phyloP scores from a whole-genome alignment of 2,329 filamentous ascomycete genomes.

The Nannizziopsis arthrosporioides region DNA sequence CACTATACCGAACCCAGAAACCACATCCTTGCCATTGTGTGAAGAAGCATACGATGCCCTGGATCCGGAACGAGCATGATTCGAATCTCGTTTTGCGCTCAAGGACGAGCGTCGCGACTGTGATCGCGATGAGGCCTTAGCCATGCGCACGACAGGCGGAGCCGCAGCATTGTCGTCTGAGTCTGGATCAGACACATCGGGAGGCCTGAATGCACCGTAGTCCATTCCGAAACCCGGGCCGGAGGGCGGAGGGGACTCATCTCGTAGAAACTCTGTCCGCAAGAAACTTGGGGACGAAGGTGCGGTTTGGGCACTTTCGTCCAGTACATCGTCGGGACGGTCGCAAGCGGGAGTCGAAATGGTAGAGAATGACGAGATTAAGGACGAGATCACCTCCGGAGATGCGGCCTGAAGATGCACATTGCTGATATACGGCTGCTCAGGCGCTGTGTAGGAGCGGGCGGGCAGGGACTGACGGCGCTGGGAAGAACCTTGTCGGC shows the following conservation, averaged over 20 bases:
- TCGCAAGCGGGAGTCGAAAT: conserved; percentile 53
- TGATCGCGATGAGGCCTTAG: conserved; percentile 66
- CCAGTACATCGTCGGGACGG: conserved; percentile 53
- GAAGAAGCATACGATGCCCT: conserved; percentile 30
- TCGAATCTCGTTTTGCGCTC: conserved; percentile 41
- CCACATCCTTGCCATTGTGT: conserved; percentile 23
- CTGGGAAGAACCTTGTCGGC: conserved; percentile 10
- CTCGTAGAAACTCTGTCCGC: conserved; percentile 19
- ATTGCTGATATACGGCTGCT: neutral
- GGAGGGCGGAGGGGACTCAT: conserved; percentile 13
- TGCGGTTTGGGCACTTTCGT: conserved; percentile 32
- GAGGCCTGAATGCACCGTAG: conserved; percentile 53
- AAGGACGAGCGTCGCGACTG: conserved; percentile 52
- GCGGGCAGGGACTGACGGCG: conserved; percentile 36
- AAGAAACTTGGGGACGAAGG: conserved; percentile 25
- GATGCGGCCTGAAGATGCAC: conserved; percentile 32
- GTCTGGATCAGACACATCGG: conserved; percentile 40
- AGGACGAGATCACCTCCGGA: conserved; percentile 44
- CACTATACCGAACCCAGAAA: conserved; percentile 29
- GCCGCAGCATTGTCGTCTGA: conserved; percentile 47
- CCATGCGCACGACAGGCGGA: conserved; percentile 66
- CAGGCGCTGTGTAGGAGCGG: conserved; percentile 20
- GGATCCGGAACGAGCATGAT: conserved; percentile 25
- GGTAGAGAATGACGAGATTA: conserved; percentile 50
- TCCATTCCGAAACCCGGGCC: conserved; percentile 54